Conservation (phyloP, 2,329 filamentous ascomycete species). For the Daldinia eschscholtzii region DNA sequence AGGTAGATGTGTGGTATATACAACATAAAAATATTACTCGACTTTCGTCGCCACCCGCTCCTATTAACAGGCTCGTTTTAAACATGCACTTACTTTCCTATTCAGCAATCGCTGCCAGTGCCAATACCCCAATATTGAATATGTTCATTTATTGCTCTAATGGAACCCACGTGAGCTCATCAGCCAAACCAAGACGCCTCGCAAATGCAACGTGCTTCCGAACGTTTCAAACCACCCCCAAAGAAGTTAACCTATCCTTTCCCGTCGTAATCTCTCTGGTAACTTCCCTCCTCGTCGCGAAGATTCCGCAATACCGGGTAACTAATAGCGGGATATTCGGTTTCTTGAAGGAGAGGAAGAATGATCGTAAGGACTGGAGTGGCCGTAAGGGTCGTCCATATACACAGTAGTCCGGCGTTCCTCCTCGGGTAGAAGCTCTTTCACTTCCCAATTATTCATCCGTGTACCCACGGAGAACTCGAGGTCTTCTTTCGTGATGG, state of each 20-base stretch:
- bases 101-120: slow-evolving; percentile 33
- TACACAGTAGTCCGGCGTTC: slow-evolving; percentile 81
- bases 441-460: slow-evolving; percentile 98
- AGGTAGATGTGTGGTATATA: slow-evolving; percentile 29
- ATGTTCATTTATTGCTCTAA: slow-evolving; percentile 30
- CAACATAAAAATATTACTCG: slow-evolving; percentile 31
- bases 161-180: slow-evolving; percentile 32
- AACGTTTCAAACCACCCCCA: slow-evolving; percentile 18
- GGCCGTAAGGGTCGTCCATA: slow-evolving; percentile 72
- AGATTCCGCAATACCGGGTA: slow-evolving; percentile 33
- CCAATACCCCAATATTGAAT: slow-evolving; percentile 37
- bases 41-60: slow-evolving; percentile 12
- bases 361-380: slow-evolving; percentile 61
- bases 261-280: slow-evolving; percentile 14
- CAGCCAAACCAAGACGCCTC: slow-evolving; percentile 44
- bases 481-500: slow-evolving; percentile 96
- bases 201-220: slow-evolving; percentile 41
- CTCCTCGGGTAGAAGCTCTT: slow-evolving; percentile 86
- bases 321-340: slow-evolving; percentile 52
- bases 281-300: slow-evolving; percentile 18
- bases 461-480: slow-evolving; percentile 97
- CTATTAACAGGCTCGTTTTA: slow-evolving; percentile 5
- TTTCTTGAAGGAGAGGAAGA: slow-evolving; percentile 60
- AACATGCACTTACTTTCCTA: slow-evolving; percentile 20
- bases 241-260: slow-evolving; percentile 20